Percentiles rank a stretch among this genome's conserved stretches.
phyloP scores from a whole-genome alignment of 129 eudicot species.

The Artemisia annua region DNA sequence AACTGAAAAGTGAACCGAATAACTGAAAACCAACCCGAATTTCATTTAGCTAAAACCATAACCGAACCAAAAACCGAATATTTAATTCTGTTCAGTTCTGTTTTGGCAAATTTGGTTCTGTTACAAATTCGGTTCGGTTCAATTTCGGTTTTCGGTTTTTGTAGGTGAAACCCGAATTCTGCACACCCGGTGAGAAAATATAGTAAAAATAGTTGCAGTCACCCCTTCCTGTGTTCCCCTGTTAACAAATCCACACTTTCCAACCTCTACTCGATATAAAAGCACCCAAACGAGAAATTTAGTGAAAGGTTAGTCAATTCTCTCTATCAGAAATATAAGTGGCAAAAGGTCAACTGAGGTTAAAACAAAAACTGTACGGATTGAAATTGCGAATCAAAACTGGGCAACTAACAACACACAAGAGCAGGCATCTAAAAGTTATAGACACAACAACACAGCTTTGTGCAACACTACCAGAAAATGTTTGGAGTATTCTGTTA shows the following conservation, averaged over 20 bases:
- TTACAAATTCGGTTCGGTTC: too few species aligned
- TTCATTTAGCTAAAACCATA: too few species aligned
- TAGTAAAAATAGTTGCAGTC: too few species aligned
- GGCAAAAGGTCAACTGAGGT: neutral
- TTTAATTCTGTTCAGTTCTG: too few species aligned
- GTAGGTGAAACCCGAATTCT: too few species aligned
- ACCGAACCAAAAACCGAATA: too few species aligned
- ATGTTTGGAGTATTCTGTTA: slow-evolving; percentile 15
- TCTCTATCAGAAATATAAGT: neutral
- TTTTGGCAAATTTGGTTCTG: too few species aligned
- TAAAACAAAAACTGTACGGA: neutral
- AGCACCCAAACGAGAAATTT: neutral
- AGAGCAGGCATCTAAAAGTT: neutral
- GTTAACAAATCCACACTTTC: neutral
- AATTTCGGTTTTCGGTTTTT: too few species aligned
- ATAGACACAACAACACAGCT: slow-evolving; percentile 4
- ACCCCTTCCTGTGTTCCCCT: too few species aligned
- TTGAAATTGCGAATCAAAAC: neutral
- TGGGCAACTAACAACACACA: slow-evolving; percentile 6
- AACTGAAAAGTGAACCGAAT: too few species aligned
- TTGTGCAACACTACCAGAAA: slow-evolving; percentile 2
- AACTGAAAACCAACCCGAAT: too few species aligned
- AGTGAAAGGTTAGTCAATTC: neutral
- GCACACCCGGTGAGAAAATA: too few species aligned
- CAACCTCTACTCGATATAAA: neutral